phyloP scores from a whole-genome alignment of 345 rosid species.

The Erodium maritimum region DNA sequence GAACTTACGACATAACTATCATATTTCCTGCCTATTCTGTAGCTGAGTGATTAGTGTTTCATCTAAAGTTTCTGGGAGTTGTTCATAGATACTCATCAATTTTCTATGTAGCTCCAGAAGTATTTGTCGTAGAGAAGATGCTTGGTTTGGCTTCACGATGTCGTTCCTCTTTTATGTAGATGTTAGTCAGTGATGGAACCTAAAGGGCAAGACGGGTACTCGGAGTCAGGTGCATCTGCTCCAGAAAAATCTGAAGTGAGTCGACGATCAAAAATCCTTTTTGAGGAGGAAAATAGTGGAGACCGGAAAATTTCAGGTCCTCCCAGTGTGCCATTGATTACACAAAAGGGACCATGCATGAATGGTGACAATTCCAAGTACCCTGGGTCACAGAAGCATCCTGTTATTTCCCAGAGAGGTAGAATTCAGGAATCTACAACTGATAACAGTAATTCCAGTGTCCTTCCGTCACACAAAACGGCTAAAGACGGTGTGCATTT shows the following conservation, averaged over 20 bases:
- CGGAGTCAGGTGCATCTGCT: conserved; percentile 15
- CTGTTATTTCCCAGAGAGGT: conserved; percentile 10
- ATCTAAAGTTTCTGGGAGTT: too few relatives aligned
- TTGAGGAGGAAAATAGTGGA: conserved; percentile 7
- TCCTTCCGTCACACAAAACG: conserved; percentile 6
- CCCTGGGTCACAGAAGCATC: conserved; percentile 14
- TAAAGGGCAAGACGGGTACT: conserved; percentile 10
- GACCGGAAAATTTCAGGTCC: conserved; percentile 9
- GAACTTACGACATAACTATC: too few relatives aligned
- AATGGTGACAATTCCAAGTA: conserved; percentile 13
- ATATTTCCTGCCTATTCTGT: too few relatives aligned
- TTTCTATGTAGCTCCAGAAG: too few relatives aligned
- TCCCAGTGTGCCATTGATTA: conserved; percentile 15
- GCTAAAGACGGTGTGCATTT: conserved; percentile 8
- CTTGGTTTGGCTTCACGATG: conserved; percentile 7
- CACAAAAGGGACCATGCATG: conserved; percentile 11
- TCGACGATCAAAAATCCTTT: conserved; percentile 9
- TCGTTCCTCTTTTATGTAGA: conserved; percentile 38
- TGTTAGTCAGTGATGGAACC: conserved; percentile 22
- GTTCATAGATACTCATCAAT: too few relatives aligned
- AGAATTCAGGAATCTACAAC: conserved; percentile 15
- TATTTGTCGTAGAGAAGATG: not conserved
- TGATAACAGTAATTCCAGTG: conserved; percentile 6
- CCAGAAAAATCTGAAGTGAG: conserved; percentile 9
- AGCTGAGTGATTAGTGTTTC: too few relatives aligned